Percentiles rank a stretch among this genome's conserved stretches.
Conservation (phyloP, 805 yeast genomes). For the Kodamaea laetipori region DNA sequence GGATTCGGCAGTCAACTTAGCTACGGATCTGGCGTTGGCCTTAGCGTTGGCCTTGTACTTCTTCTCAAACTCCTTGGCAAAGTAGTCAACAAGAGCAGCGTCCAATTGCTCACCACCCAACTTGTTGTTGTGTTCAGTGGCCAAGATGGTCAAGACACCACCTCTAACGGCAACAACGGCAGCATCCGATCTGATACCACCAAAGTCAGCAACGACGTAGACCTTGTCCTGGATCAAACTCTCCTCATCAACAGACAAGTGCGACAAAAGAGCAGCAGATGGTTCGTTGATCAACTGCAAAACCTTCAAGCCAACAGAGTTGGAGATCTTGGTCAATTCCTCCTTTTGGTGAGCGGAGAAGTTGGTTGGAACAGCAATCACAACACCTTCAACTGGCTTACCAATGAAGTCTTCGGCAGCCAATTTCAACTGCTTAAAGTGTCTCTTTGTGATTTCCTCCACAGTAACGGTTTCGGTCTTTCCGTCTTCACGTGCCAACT, state of each 20-base stretch:
- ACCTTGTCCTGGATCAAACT: slow-evolving; percentile 63
- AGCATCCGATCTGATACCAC: slow-evolving; percentile 94
- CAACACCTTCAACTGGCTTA: slow-evolving; percentile 74
- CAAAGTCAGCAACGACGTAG: slow-evolving; percentile 93
- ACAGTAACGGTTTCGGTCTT: slow-evolving; percentile 60
- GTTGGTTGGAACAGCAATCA: slow-evolving; percentile 88
- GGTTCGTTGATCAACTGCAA: slow-evolving; percentile 92
- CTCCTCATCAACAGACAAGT: slow-evolving; percentile 52
- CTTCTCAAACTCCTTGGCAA: slow-evolving; percentile 93
- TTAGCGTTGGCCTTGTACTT: slow-evolving; percentile 81
- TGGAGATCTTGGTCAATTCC: slow-evolving; percentile 61
- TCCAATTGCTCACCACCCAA: slow-evolving; percentile 92
- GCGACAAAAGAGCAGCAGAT: slow-evolving; percentile 85
- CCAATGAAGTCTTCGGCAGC: slow-evolving; percentile 96
- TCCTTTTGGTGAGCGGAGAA: slow-evolving; percentile 73
- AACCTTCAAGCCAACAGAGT: slow-evolving; percentile 73
- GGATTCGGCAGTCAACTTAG: slow-evolving; percentile 84
- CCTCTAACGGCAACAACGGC: slow-evolving; percentile 93
- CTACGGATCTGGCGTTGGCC: slow-evolving; percentile 77
- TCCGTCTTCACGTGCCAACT: slow-evolving; percentile 51
- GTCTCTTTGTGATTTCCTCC: slow-evolving; percentile 81
- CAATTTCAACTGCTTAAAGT: slow-evolving; percentile 72
- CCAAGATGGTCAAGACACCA: slow-evolving; percentile 85
- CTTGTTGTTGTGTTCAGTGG: slow-evolving; percentile 77
- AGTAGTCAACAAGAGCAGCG: slow-evolving; percentile 72